phyloP scores from a whole-genome alignment of 257 asterid genomes.

The Dorcoceras hygrometricum region DNA sequence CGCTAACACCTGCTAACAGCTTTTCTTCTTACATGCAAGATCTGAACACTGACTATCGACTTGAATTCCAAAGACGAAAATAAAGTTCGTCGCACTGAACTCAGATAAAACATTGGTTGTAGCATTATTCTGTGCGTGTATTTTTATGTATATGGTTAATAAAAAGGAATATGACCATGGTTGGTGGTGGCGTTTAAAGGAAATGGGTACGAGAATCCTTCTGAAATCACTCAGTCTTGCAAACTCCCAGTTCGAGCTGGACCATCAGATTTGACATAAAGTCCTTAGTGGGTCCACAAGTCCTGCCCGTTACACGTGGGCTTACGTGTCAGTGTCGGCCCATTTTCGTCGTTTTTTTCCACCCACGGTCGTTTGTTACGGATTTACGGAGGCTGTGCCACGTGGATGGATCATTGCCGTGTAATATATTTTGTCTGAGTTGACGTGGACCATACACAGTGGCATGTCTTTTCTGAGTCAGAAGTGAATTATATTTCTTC shows the following conservation, averaged over 20 bases:
- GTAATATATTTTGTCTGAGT: conserved; percentile 22
- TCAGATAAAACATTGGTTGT: no score
- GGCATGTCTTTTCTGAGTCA: conserved; percentile 34
- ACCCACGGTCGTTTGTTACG: not conserved
- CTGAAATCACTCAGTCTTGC: conserved; percentile 35
- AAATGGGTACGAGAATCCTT: conserved; percentile 57
- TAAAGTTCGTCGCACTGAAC: no score
- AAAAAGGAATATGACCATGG: no score
- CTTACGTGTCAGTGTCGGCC: conserved; percentile 48
- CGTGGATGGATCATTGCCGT: conserved; percentile 23
- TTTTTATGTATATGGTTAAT: no score
- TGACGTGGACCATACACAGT: conserved; percentile 54
- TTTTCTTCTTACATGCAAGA: no score
- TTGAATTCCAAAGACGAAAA: no score
- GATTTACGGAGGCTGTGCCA: conserved; percentile 14
- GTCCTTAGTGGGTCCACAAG: conserved; percentile 36
- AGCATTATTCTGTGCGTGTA: no score
- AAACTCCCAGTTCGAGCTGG: conserved; percentile 32
- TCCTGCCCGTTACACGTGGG: conserved; percentile 40
- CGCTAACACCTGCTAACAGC: no score
- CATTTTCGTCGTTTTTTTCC: conserved; percentile 21
- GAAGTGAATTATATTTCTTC: not conserved
- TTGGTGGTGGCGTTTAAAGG: conserved; percentile 10
- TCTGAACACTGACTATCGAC: no score
- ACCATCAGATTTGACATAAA: conserved; percentile 48